phyloP scores from a whole-genome alignment of 192 early-diverging fungal species.

The Kappamyces sp. region DNA sequence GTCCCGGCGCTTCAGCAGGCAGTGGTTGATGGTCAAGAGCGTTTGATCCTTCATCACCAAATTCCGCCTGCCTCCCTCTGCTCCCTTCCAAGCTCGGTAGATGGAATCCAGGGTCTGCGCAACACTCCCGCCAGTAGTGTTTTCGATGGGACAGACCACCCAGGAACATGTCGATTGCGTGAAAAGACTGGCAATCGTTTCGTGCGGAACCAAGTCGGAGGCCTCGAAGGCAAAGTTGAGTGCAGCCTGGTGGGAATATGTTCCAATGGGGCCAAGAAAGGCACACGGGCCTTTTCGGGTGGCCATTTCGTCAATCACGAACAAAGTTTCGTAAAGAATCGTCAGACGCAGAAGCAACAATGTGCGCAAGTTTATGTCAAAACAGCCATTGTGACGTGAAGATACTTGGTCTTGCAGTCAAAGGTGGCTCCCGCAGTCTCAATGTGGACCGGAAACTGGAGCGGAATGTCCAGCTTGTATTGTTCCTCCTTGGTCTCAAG shows the following conservation, averaged over 20 bases:
- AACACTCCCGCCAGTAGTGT: slow-evolving; percentile 85
- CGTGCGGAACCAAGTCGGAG: slow-evolving; percentile 39
- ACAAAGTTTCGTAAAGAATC: no score
- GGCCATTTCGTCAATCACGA: no score
- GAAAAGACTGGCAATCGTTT: slow-evolving; percentile 63
- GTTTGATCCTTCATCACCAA: background rate
- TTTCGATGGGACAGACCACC: slow-evolving; percentile 85
- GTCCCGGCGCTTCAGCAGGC: slow-evolving; percentile 53
- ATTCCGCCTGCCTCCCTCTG: background rate
- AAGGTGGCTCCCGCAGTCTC: background rate
- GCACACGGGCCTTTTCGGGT: slow-evolving; percentile 22
- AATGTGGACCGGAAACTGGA: background rate
- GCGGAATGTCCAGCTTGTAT: background rate
- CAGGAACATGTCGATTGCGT: slow-evolving; percentile 78
- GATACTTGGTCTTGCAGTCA: slow-evolving; percentile 7
- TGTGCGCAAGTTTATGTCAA: background rate
- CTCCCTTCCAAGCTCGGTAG: slow-evolving; percentile 38
- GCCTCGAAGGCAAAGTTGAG: slow-evolving; percentile 73
- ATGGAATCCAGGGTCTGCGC: slow-evolving; percentile 78
- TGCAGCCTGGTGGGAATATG: slow-evolving; percentile 87
- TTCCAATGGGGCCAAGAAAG: slow-evolving; percentile 86
- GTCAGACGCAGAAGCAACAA: no score
- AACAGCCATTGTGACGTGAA: slow-evolving; percentile 1
- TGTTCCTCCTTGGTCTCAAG: background rate
- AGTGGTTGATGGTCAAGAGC: slow-evolving; percentile 70